Conservation (phyloP, 768 basidiomycete genomes). For the Calvatia gigantea region DNA sequence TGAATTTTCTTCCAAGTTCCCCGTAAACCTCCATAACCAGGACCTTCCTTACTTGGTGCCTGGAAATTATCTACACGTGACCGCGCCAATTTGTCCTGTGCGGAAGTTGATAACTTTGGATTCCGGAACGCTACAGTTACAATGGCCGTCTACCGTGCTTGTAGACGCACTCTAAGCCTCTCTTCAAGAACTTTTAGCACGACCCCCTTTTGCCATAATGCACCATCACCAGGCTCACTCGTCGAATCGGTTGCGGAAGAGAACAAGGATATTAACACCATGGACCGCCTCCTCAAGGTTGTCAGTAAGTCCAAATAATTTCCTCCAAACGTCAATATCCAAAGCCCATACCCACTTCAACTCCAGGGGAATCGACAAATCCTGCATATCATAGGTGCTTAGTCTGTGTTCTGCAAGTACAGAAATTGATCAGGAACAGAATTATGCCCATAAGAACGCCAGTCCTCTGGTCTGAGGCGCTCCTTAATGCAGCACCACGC, state of each 20-base stretch:
- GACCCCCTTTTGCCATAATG: not conserved
- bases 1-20: no score
- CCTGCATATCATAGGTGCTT: slow-evolving; percentile 50
- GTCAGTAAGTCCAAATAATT: slow-evolving; percentile 44
- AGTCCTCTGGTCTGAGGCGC: slow-evolving; percentile 56
- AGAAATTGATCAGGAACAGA: slow-evolving; percentile 26
- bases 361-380: slow-evolving; percentile 45
- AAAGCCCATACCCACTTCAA: not conserved
- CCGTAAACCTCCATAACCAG: no score
- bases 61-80: not conserved
- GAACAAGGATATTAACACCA: slow-evolving; percentile 52
- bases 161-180: not conserved
- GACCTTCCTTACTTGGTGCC: no score
- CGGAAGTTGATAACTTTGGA: not conserved
- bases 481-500: slow-evolving; percentile 35
- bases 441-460: slow-evolving; percentile 54
- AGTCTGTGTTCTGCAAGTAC: not conserved
- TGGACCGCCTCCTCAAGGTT: slow-evolving; percentile 52
- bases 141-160: not conserved
- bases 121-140: not conserved
- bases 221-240: not conserved
- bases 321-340: not conserved
- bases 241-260: slow-evolving; percentile 40
- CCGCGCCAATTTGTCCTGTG: not conserved
- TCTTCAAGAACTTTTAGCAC: not conserved